Conservation (phyloP, 2,329 filamentous ascomycete species). For the Penicillium capsulatum region DNA sequence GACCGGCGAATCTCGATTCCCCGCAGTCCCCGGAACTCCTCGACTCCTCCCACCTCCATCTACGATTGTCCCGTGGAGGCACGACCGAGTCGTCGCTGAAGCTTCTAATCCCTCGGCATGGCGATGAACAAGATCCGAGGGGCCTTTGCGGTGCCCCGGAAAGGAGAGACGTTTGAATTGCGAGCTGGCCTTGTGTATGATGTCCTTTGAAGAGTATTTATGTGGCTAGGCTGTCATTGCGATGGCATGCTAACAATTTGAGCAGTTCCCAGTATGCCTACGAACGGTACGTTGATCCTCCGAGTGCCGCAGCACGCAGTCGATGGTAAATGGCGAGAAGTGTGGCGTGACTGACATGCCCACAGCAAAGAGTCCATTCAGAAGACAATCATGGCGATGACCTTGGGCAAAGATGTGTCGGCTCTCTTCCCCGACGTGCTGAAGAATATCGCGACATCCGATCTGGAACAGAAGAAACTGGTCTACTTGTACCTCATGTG, state of each 20-base stretch:
- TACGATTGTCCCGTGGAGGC: constrained; percentile 28
- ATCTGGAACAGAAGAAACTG: constrained; percentile 98
- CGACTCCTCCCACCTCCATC: constrained; percentile 14
- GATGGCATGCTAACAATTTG: constrained; percentile 34
- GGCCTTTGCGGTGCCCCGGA: constrained; percentile 86
- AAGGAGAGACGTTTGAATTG: constrained; percentile 97
- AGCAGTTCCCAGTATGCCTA: constrained; percentile 92
- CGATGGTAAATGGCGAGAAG: constrained; percentile 7
- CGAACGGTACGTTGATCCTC: constrained; percentile 59
- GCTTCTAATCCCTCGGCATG: constrained; percentile 51
- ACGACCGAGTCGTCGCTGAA: constrained; percentile 38
- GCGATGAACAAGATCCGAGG: constrained; percentile 94
- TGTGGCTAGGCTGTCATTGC: too few relatives aligned
- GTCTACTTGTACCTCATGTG: constrained; percentile 98
- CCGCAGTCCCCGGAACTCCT: constrained; percentile 29
- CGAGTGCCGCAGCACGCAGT: neutral
- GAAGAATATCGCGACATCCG: constrained; percentile 94
- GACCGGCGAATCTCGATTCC: constrained; percentile 31
- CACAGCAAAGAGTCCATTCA: constrained; percentile 91
- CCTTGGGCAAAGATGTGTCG: constrained; percentile 95
- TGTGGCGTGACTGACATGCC: constrained; percentile 26
- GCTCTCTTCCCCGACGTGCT: constrained; percentile 94
- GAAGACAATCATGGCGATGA: constrained; percentile 99
- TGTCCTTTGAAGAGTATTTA: too few relatives aligned
- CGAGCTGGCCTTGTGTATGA: constrained; percentile 76